Base-by-base conservation (phyloP, 2,329 filamentous ascomycete genomes). In the Exutisphaerella laricina region DNA sequence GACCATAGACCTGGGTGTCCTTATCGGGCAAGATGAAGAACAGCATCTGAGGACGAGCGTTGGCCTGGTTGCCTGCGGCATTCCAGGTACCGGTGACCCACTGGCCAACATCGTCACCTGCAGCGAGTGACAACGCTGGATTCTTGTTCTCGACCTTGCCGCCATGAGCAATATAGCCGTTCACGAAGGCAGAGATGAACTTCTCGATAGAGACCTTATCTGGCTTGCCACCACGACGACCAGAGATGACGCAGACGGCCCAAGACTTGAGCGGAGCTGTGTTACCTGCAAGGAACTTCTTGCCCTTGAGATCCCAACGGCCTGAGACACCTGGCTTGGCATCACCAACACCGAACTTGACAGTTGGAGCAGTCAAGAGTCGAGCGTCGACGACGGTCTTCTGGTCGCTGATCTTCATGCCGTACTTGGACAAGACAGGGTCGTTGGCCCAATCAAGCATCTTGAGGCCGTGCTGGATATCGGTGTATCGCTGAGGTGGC, bases 251-350 rank as follows among this genome's bases (percentile, higher is more conserved):
- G 36, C 85, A 77, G 18, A 96, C 73, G 4, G 80, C 86, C 89
- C 90, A 98, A 16, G 74, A 76, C 38, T 70, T 71, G 5, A 97
- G 72, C 6, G 59, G 56, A 3, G 39, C 40, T 0, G 66, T 54
- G 59, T 94, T 92, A 3, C 76, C 65, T 39, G 70, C 67, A 9
- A 82, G 72, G 62, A 96, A 96, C 62, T 84, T 82, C 65, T 87
- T 88, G 21, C 80, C 81, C 29, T 87, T 80, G 8, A 97, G 72
- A 62, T 94, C 86, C 92, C 92, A 98, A 17, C 88, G 82, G 23
- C 90, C 92, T 21, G 67, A 65, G 13, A 74, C 77, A 14, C 78
- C 74, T 2, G 87, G 85, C 42, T 82, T 79, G 4, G 71, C 63
- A 5, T 58, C 39, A 58, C 68, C 73, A 10, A 40, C 39, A 1